Evolutionary conservation across 2,329 filamentous ascomycete species (phyloP), one percentile per base, ranked within the genome.

Genomic region (Rhynchosporium agropyri): DNA sequence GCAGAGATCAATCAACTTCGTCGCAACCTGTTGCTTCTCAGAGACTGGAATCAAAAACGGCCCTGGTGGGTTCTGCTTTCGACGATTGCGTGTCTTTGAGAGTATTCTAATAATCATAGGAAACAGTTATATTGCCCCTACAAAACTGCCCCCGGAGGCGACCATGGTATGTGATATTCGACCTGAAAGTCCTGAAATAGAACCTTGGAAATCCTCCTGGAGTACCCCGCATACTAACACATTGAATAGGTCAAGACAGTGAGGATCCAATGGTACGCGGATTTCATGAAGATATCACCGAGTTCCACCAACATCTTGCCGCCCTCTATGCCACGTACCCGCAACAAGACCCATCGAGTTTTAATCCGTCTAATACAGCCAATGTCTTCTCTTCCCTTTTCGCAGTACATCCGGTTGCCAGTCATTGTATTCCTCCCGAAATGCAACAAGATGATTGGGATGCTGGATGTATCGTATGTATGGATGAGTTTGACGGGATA

Each of bases 41-140:
- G 43, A 31, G 38, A 56, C 28, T 56, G 53, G 53, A 56, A 56
- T 43, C n/a, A n/a, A 43, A 42, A 43, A 31, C 36, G 53, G 9
- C 53, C 53, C 15, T 56, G 53, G 53, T 43, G 10, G 29, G 53
- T 42, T 26, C 10, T 28, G 8, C 10, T 29, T 20, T 20, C 20
- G 20, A 42, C 28, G 7, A 12, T 13, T 29, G 1, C 36, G 5
- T n/a, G n/a, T 12, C 12, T 33, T n/a, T 28, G 26, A 36, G 4
- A 4, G 28, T 8, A 7, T 43, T 3, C 53, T 56, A 26, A 56
- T 10, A 12, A 9, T 29, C 13, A 2, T 13, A 56, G 53, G 53
- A 56, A 43, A 56, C 53, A 56, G 43, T 20, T 56, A 2, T 56
- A 56, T 26, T 42, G 36, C 38, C 53, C 53, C 5, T 56, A 56